Evolutionary conservation across 2,329 filamentous ascomycete genomes (phyloP).

Genomic region (Rhynchosporium secalis): DNA sequence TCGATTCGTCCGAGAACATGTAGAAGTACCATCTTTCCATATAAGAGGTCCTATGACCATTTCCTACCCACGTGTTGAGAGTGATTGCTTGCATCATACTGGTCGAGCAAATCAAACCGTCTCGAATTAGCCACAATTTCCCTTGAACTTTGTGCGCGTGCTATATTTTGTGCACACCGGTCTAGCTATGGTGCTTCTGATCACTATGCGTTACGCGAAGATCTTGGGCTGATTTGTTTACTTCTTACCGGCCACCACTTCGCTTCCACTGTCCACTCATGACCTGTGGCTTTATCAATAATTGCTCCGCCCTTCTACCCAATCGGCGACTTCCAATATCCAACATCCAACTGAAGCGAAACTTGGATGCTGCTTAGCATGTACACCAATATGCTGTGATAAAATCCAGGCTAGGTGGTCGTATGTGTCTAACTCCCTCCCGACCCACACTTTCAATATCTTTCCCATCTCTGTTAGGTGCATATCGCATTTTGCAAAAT

Average conservation of each 20-base stretch:
- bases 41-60: too few species aligned
- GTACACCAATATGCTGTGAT: background rate
- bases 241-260: background rate
- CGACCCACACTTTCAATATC: background rate
- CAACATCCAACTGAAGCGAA: background rate
- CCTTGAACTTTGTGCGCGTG: too few species aligned
- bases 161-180: too few species aligned
- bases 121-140: too few species aligned
- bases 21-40: too few species aligned
- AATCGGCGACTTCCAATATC: background rate
- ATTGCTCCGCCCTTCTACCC: background rate
- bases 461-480: background rate
- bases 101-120: too few species aligned
- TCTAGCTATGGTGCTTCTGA: too few species aligned
- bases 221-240: background rate
- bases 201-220: too few species aligned
- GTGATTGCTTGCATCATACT: too few species aligned
- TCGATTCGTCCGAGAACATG: too few species aligned
- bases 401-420: background rate
- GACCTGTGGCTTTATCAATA: background rate
- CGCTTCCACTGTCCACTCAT: background rate
- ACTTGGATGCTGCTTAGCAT: background rate
- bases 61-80: too few species aligned
- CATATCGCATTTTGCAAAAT: background rate
- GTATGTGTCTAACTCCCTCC: background rate